Percentiles rank a stretch among this genome's conserved stretches.
These are phyloP conservation scores for Lolium rigidum DNA, from an alignment of 176 grass and related monocot species.

Conservation along the genomic window DNA sequence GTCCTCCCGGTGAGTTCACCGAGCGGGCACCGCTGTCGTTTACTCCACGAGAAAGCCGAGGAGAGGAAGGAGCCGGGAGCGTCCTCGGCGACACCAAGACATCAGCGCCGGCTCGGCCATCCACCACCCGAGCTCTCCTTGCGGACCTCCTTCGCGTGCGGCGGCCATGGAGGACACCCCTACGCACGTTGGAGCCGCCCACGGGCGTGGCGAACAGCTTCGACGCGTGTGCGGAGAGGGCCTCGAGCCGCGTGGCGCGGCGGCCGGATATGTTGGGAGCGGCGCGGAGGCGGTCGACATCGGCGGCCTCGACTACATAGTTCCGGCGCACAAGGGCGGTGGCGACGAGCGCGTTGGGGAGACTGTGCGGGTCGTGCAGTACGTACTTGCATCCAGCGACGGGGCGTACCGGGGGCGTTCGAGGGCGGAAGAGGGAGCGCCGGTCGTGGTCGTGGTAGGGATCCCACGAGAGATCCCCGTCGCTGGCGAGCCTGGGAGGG, in stretches of 20 bases:
- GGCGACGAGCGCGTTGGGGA: conserved; percentile 49
- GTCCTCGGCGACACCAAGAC: too few species aligned
- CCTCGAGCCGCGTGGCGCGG: conserved; percentile 56
- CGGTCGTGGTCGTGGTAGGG: too few species aligned
- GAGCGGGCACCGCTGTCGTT: too few species aligned
- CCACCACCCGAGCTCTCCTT: too few species aligned
- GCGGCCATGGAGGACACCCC: too few species aligned
- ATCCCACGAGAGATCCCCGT: too few species aligned
- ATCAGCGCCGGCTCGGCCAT: too few species aligned
- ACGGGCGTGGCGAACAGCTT: conserved; percentile 59
- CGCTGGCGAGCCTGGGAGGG: too few species aligned
- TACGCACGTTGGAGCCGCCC: conserved; percentile 27
- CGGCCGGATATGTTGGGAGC: conserved; percentile 32
- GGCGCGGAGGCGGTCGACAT: conserved; percentile 55
- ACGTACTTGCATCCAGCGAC: conserved; percentile 57
- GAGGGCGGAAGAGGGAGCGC: conserved; percentile 37
- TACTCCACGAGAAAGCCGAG: too few species aligned
- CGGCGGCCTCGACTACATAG: conserved; percentile 52
- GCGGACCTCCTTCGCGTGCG: too few species aligned
- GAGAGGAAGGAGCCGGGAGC: too few species aligned
- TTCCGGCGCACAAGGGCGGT: conserved; percentile 50
- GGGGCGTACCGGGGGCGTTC: conserved; percentile 41
- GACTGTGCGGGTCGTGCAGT: conserved; percentile 12
- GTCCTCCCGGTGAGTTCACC: too few species aligned
- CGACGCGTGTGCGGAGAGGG: conserved; percentile 64